Evolutionary conservation across 306 rosid species (phyloP).

Genomic region (Rubus parviflorus): DNA sequence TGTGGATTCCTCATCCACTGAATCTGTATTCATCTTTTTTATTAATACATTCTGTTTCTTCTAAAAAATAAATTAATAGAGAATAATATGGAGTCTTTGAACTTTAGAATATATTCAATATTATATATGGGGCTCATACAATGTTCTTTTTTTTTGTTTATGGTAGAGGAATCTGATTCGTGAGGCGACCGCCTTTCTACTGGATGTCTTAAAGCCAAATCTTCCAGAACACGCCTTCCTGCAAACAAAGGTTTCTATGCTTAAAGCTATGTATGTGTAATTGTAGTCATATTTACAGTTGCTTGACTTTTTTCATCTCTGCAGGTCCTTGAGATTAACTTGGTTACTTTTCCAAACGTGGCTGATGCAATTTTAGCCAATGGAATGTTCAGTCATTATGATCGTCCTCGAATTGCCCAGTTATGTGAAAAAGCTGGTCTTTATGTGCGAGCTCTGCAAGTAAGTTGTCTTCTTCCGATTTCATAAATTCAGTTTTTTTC

Average conservation of each 20-base stretch:
- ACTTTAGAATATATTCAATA: background rate
- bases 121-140: background rate
- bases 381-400: conserved; percentile 99
- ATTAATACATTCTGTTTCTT: too few species aligned
- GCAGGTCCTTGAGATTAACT: conserved; percentile 95
- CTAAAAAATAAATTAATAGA: too few species aligned
- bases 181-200: conserved; percentile 95
- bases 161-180: conserved; percentile 93
- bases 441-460: conserved; percentile 93
- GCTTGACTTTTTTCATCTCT: conserved; percentile 24
- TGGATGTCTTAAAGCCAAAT: conserved; percentile 97
- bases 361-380: conserved; percentile 99
- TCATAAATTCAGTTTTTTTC: background rate
- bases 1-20: too few species aligned
- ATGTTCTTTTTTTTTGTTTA: conserved; percentile 17
- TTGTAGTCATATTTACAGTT: conserved; percentile 22
- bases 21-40: too few species aligned
- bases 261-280: conserved; percentile 13
- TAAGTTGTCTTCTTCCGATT: conserved; percentile 39
- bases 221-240: conserved; percentile 89
- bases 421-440: conserved; percentile 98
- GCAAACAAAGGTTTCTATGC: conserved; percentile 76
- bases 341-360: conserved; percentile 95
- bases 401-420: conserved; percentile 94
- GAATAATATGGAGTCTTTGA: background rate